A percentile compares a stretch with the other conserved stretches of the same genome.
Conservation (phyloP, 352 stramenopile genomes). For the Phytopythium oedochilum region DNA sequence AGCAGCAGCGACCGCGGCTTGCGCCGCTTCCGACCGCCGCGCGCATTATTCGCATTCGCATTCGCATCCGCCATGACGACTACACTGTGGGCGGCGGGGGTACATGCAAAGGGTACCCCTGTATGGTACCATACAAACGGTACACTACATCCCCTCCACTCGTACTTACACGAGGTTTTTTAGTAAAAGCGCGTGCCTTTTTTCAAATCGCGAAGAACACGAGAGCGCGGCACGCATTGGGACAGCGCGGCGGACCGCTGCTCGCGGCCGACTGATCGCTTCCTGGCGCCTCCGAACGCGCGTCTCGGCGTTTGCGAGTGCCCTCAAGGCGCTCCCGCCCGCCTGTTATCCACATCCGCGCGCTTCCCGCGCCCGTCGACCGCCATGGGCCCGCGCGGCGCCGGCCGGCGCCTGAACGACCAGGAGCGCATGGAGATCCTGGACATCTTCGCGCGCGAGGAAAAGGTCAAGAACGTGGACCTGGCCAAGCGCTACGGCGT, state of each 20-base stretch:
- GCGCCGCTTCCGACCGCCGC: conserved; percentile 10
- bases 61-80: not conserved
- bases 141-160: conserved; percentile 4
- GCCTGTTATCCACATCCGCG: not conserved
- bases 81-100: too few relatives aligned
- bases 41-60: not conserved
- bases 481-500: conserved; percentile 83
- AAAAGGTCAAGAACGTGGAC: conserved; percentile 85
- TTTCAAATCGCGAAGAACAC: not conserved
- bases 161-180: conserved; percentile 26
- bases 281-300: not conserved
- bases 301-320: too few relatives aligned
- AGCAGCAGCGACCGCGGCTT: conserved; percentile 65
- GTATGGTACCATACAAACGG: too few relatives aligned
- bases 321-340: not conserved
- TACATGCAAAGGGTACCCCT: too few relatives aligned
- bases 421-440: conserved; percentile 90
- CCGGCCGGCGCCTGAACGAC: conserved; percentile 79
- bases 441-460: conserved; percentile 70
- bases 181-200: not conserved
- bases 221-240: not conserved
- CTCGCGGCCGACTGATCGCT: not conserved
- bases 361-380: not conserved
- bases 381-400: conserved; percentile 65
- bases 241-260: not conserved